Percentiles rank a stretch among this genome's conserved stretches.
Conservation (phyloP, 83 land plant genomes). For the Picea mariana region DNA sequence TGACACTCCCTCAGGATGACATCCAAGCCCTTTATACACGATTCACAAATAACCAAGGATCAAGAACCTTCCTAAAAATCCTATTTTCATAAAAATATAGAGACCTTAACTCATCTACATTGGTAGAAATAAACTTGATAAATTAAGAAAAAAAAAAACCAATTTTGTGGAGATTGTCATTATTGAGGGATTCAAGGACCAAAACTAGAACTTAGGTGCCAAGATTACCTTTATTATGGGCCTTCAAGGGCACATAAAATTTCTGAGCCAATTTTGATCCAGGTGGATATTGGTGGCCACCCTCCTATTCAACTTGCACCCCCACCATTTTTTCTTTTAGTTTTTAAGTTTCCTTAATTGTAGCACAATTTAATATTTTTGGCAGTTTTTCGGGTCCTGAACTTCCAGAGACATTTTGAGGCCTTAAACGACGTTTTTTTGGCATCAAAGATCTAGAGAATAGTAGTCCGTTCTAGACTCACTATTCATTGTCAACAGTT, state of each 20-base stretch:
- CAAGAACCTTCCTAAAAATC: slow-evolving; percentile 79
- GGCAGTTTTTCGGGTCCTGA: too few species aligned
- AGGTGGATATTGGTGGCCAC: too few species aligned
- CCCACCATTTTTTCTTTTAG: too few species aligned
- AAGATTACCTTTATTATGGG: slow-evolving; percentile 71
- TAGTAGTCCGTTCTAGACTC: too few species aligned
- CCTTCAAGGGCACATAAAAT: slow-evolving; percentile 64
- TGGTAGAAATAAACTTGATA: slow-evolving; percentile 58
- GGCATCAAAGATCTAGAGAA: too few species aligned
- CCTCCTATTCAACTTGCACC: too few species aligned
- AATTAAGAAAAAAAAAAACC: background rate
- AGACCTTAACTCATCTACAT: slow-evolving; percentile 81
- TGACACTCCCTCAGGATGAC: slow-evolving; percentile 14
- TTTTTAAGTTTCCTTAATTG: too few species aligned
- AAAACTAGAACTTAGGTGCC: slow-evolving; percentile 82
- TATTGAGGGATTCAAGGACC: slow-evolving; percentile 87
- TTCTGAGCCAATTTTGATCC: slow-evolving; percentile 66
- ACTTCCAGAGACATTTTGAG: too few species aligned
- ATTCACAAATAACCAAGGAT: slow-evolving; percentile 77
- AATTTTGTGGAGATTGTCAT: slow-evolving; percentile 29
- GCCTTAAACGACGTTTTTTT: too few species aligned
- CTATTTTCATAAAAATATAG: slow-evolving; percentile 81
- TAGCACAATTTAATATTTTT: too few species aligned
- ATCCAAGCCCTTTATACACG: too few species aligned
- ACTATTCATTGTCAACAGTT: too few species aligned